Conservation (phyloP, 306 rosid species). For the Hippophae tibetana region DNA sequence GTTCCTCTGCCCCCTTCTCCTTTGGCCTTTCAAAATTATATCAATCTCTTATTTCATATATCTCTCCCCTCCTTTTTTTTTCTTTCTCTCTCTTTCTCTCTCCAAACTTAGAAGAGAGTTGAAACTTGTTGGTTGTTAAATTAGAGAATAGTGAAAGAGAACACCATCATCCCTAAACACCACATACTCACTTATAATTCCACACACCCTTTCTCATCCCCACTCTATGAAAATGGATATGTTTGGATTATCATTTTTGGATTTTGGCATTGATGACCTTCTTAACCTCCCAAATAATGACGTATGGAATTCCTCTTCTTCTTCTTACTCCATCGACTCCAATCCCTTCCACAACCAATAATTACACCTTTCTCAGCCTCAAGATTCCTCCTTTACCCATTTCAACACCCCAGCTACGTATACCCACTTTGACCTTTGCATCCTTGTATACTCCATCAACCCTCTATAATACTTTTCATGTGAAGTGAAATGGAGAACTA, state of each 20-base stretch:
- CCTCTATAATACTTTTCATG: not conserved
- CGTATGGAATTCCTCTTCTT: slow-evolving; percentile 6
- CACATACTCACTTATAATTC: not conserved
- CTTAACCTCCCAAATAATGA: slow-evolving; percentile 28
- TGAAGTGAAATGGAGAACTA: no score
- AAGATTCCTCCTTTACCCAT: not conserved
- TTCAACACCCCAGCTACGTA: slow-evolving; percentile 14
- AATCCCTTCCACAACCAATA: not conserved
- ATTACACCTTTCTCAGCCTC: slow-evolving; percentile 4
- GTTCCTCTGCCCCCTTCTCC: slow-evolving; percentile 29
- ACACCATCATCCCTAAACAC: not conserved
- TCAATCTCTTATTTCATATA: not conserved
- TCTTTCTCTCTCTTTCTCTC: not conserved
- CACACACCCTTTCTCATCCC: not conserved
- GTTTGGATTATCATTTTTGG: slow-evolving; percentile 18
- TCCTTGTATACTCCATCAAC: slow-evolving; percentile 16
- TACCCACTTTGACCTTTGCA: slow-evolving; percentile 22
- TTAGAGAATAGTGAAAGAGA: no score
- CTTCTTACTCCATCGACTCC: slow-evolving; percentile 7
- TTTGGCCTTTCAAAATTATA: not conserved
- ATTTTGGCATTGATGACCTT: slow-evolving; percentile 32
- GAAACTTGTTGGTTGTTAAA: no score
- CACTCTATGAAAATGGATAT: not conserved
- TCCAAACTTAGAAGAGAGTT: not conserved
- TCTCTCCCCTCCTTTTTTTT: not conserved